Evolutionary conservation across 1,139 yeast genomes (phyloP).

Genomic region (Saccharomycopsis hybrid): DNA sequence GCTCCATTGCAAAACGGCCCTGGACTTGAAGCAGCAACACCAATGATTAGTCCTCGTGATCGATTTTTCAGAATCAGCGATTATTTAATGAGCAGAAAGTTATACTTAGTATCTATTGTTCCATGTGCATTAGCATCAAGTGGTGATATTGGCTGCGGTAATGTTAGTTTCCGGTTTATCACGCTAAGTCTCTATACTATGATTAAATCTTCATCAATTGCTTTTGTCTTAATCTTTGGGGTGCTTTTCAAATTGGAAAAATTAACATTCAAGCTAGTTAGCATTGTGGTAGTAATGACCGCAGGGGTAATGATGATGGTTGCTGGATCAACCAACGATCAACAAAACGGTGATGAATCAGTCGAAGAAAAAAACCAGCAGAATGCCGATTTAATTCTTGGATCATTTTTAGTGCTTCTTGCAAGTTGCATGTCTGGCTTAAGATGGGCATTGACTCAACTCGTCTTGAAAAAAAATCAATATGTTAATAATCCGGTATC

Average conservation of each 20-base stretch:
- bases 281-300: slow-evolving; percentile 73
- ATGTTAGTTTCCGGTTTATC: slow-evolving; percentile 71
- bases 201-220: slow-evolving; percentile 79
- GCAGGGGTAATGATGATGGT: slow-evolving; percentile 86
- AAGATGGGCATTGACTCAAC: slow-evolving; percentile 91
- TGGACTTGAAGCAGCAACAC: not conserved
- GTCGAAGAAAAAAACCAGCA: slow-evolving; percentile 23
- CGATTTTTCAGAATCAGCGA: slow-evolving; percentile 9
- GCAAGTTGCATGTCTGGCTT: slow-evolving; percentile 84
- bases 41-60: not conserved
- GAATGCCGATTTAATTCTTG: slow-evolving; percentile 35
- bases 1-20: not conserved
- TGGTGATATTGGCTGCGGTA: slow-evolving; percentile 91
- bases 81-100: slow-evolving; percentile 28
- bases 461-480: slow-evolving; percentile 57
- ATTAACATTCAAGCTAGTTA: slow-evolving; percentile 56
- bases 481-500: slow-evolving; percentile 68
- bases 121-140: slow-evolving; percentile 89
- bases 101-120: slow-evolving; percentile 49
- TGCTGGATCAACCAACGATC: slow-evolving; percentile 33
- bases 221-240: slow-evolving; percentile 84
- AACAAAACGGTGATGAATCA: slow-evolving; percentile 27
- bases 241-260: slow-evolving; percentile 70
- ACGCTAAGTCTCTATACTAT: slow-evolving; percentile 86
- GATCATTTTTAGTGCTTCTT: slow-evolving; percentile 64